Base-by-base conservation (phyloP, 2,329 filamentous ascomycete species). In the Exophiala phaeomuriformis region DNA sequence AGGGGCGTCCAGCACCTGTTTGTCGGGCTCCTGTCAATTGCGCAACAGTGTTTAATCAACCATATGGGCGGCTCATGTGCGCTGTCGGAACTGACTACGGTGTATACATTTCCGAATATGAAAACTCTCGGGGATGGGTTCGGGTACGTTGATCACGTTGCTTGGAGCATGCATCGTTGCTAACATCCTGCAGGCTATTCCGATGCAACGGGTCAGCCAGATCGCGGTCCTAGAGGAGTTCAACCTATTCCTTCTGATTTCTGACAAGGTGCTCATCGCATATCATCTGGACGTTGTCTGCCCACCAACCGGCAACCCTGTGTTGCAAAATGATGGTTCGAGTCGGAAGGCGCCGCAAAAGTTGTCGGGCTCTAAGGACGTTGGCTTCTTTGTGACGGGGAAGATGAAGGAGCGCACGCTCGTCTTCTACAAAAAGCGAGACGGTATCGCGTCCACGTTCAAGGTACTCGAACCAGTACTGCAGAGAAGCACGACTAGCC, bases 391-490 rank as follows among this genome's bases (percentile, higher is more conserved):
- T 68, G 88, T 90, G 10, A 93, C 90, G 1, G 93, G 91, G 6
- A 83, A 87, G 55, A 96, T 98, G 90, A 98, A 98, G 75, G 93
- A 98, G 57, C 83, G 93, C 5, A 90, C 86, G 61, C 76, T 98
- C 5, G 83, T 98, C 30, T 91, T 98, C 69, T 98, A 97, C 79
- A 97, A 97, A 74, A 94, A 94, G 68, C 88, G 89, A 58, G 93
- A 97, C 68, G 86, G 86, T 30, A 78, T 96, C 57, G 88, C 90
- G 64, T 96, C 89, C 28, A 95, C 87, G 0, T 97, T 98, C 79
- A 97, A 82, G 40, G 90, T 98, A 8, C 81, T 98, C 5, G 93
- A 98, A 68, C 93, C 93, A 0, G 89, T 98, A 29, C 87, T 93
- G 65, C 90, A 96, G 62, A 96, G 95, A 67, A 86, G 90, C 0